Conservation (phyloP, 352 stramenopile species). For the Pythium sukuiense region DNA sequence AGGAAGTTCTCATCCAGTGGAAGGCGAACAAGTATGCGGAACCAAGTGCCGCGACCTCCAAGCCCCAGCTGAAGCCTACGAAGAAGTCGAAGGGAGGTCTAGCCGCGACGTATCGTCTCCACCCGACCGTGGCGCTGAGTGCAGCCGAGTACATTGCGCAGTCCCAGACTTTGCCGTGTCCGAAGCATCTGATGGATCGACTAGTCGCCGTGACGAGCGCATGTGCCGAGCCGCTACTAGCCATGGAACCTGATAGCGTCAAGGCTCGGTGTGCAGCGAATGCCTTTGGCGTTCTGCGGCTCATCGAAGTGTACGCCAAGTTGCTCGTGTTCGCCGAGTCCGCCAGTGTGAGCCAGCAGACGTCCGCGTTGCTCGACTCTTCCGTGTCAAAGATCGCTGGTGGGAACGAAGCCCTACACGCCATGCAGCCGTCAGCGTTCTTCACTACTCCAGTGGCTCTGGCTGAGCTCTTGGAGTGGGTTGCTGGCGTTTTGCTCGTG, state of each 20-base stretch:
- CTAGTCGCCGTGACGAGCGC: slow-evolving; percentile 40
- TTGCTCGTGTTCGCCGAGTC: slow-evolving; percentile 55
- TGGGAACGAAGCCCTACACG: slow-evolving; percentile 40
- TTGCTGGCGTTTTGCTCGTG: slow-evolving; percentile 49
- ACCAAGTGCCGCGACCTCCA: not conserved
- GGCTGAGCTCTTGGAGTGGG: slow-evolving; percentile 48
- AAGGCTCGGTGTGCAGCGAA: slow-evolving; percentile 47
- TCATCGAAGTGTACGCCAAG: slow-evolving; percentile 75
- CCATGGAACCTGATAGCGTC: slow-evolving; percentile 41
- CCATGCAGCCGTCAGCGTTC: slow-evolving; percentile 59
- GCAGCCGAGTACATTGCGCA: slow-evolving; percentile 67
- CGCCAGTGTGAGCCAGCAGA: slow-evolving; percentile 47
- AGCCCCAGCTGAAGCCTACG: slow-evolving; percentile 22
- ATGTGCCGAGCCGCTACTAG: slow-evolving; percentile 51
- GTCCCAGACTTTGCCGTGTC: slow-evolving; percentile 43
- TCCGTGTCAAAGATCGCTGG: slow-evolving; percentile 36
- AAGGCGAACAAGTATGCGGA: slow-evolving; percentile 45
- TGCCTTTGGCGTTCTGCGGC: slow-evolving; percentile 59
- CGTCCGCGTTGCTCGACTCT: slow-evolving; percentile 38
- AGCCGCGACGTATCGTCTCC: slow-evolving; percentile 32
- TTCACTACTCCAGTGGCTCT: slow-evolving; percentile 57
- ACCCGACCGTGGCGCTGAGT: slow-evolving; percentile 62
- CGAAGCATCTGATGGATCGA: slow-evolving; percentile 48
- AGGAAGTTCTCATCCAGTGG: slow-evolving; percentile 60
- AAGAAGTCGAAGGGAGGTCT: slow-evolving; percentile 41